Conservation (phyloP, 2,329 filamentous ascomycete species). For the Fusarium sp. region DNA sequence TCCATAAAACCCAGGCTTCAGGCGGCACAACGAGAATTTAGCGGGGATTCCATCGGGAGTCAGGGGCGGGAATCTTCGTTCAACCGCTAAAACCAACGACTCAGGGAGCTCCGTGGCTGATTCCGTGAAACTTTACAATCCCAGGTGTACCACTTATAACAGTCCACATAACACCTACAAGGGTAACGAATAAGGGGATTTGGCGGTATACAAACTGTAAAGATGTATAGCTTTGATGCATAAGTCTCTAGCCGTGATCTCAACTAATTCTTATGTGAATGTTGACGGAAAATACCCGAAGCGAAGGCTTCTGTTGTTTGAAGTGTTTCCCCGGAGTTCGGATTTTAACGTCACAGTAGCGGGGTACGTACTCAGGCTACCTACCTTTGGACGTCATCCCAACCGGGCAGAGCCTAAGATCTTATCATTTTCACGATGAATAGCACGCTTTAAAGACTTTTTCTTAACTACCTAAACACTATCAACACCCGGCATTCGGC, state of each 20-base stretch:
- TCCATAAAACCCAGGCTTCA: constrained; percentile 11
- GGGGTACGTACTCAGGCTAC: constrained; percentile 22
- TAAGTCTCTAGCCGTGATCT: not conserved
- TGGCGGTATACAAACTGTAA: not conserved
- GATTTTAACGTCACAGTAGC: constrained; percentile 2
- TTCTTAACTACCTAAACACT: not conserved
- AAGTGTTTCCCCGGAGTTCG: not conserved
- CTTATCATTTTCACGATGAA: constrained; percentile 25
- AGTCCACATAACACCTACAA: not conserved
- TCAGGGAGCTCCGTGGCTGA: not conserved
- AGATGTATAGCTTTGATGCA: not conserved
- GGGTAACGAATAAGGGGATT: not conserved
- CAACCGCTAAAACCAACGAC: constrained; percentile 33
- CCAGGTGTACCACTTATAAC: not conserved
- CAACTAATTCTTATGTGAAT: not conserved
- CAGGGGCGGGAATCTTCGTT: constrained; percentile 32
- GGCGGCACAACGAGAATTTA: constrained; percentile 34
- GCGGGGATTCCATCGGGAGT: constrained; percentile 37
- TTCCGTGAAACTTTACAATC: not conserved
- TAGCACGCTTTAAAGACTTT: constrained; percentile 9
- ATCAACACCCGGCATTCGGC: constrained; percentile 8
- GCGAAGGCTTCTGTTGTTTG: not conserved
- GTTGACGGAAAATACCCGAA: not conserved
- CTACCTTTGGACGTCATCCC: constrained; percentile 24
- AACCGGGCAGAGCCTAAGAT: constrained; percentile 6